A percentile compares a stretch with the other conserved stretches of the same genome.
Evolutionary conservation across 164 flowering plant species (phyloP).

Genomic region (Platanus orientalis): DNA sequence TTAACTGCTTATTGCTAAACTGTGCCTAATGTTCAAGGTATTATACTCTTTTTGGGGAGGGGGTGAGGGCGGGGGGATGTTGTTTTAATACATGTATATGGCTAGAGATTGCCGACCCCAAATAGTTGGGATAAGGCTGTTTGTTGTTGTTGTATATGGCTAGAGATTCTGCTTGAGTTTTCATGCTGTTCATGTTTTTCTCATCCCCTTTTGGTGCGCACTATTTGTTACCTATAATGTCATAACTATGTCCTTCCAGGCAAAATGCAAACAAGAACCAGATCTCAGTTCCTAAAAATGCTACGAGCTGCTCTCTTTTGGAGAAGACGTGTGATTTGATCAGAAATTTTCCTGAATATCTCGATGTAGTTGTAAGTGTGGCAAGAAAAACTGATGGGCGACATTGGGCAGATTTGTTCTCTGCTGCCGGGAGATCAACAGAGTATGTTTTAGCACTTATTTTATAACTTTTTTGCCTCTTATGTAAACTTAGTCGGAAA

Average conservation of each 20-base stretch:
- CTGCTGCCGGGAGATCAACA: constrained; percentile 98
- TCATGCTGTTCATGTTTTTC: neutral
- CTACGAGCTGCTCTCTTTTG: constrained; percentile 50
- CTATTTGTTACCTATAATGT: constrained; percentile 4
- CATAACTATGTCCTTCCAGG: constrained; percentile 36
- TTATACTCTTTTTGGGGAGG: no score
- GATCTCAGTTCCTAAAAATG: constrained; percentile 27
- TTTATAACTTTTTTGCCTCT: neutral
- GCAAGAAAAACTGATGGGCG: constrained; percentile 99
- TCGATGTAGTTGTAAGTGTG: constrained; percentile 95
- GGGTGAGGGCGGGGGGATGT: no score
- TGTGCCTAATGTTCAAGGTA: no score
- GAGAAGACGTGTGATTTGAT: constrained; percentile 89
- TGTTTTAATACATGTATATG: neutral
- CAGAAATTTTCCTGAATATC: constrained; percentile 82
- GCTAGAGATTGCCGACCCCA: no score
- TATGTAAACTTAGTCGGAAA: neutral
- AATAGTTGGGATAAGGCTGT: no score
- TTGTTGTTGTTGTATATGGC: neutral
- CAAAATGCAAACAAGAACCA: constrained; percentile 69
- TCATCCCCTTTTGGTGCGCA: neutral
- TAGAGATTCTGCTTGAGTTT: no score
- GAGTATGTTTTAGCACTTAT: constrained; percentile 46
- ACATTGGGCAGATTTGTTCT: constrained; percentile 94
- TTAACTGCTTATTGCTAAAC: no score